Evolutionary conservation across 2,329 filamentous ascomycete species (phyloP).

Genomic region (Colletotrichum filicis): DNA sequence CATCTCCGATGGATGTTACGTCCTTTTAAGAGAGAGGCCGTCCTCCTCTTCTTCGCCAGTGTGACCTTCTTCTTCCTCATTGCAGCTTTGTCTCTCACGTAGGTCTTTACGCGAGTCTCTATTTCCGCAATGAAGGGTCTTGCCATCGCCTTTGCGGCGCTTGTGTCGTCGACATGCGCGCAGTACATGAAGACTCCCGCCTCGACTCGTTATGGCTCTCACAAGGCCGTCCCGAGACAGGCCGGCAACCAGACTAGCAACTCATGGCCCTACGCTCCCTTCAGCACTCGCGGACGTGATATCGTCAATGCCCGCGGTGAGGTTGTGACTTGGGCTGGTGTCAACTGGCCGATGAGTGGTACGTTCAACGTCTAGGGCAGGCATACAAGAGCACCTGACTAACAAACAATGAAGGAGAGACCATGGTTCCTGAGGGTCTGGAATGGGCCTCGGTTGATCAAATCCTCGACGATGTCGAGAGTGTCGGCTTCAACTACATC

Average conservation of each 20-base stretch:
- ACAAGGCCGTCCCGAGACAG: slow-evolving; percentile 1
- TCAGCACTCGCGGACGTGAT: slow-evolving; percentile 49
- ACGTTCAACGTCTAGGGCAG: slow-evolving; percentile 58
- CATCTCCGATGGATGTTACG: not conserved
- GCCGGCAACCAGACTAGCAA: slow-evolving; percentile 18
- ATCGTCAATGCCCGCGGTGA: slow-evolving; percentile 49
- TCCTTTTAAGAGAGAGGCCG: slow-evolving; percentile 9
- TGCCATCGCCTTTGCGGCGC: slow-evolving; percentile 16
- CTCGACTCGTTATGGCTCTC: slow-evolving; percentile 9
- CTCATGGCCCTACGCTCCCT: slow-evolving; percentile 48
- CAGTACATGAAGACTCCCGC: slow-evolving; percentile 25
- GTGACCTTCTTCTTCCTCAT: not conserved
- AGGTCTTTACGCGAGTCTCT: slow-evolving; percentile 4
- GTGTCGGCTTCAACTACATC: slow-evolving; percentile 64
- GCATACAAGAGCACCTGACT: slow-evolving; percentile 65
- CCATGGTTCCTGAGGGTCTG: slow-evolving; percentile 68
- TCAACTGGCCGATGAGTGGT: slow-evolving; percentile 66
- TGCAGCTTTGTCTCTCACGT: slow-evolving; percentile 4
- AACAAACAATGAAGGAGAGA: slow-evolving; percentile 62
- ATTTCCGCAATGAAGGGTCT: slow-evolving; percentile 20
- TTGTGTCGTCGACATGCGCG: slow-evolving; percentile 24
- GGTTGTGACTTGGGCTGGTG: slow-evolving; percentile 55
- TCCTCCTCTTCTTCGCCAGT: not conserved
- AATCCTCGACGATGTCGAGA: slow-evolving; percentile 61
- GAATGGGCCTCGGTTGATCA: slow-evolving; percentile 62